Evolutionary conservation across 306 rosid species (phyloP).

Genomic region (Dryas alaskensis): DNA sequence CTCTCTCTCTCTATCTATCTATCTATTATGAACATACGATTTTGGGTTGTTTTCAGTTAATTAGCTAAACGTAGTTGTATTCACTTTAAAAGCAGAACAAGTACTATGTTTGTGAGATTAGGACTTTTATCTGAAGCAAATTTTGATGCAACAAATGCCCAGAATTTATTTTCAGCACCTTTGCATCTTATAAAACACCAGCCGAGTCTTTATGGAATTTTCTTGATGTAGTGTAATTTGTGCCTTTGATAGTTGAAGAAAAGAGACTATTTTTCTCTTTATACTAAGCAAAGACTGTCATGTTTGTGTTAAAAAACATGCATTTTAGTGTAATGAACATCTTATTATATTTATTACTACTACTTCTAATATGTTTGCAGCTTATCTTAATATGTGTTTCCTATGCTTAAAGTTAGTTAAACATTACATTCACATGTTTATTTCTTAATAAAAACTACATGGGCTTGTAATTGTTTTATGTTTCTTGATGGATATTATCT

Average conservation of each 20-base stretch:
- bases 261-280: background rate
- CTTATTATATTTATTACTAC: background rate
- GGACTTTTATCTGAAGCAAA: background rate
- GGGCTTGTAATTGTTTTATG: background rate
- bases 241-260: background rate
- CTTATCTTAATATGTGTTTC: background rate
- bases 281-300: background rate
- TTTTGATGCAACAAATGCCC: slow-evolving; percentile 1
- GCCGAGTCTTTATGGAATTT: background rate
- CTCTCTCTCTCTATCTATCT: background rate
- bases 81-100: background rate
- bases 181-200: background rate
- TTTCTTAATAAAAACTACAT: background rate
- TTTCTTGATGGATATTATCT: slow-evolving; percentile 2
- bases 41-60: background rate
- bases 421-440: background rate
- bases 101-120: background rate
- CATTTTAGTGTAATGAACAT: background rate
- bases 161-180: background rate
- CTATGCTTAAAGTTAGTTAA: background rate
- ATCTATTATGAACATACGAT: background rate
- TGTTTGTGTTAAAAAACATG: background rate
- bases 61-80: background rate
- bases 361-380: background rate
- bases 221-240: background rate